A percentile compares a stretch with the other conserved stretches of the same genome.
Conservation (phyloP, 257 asterid genomes). For the Solanum appendiculatum region DNA sequence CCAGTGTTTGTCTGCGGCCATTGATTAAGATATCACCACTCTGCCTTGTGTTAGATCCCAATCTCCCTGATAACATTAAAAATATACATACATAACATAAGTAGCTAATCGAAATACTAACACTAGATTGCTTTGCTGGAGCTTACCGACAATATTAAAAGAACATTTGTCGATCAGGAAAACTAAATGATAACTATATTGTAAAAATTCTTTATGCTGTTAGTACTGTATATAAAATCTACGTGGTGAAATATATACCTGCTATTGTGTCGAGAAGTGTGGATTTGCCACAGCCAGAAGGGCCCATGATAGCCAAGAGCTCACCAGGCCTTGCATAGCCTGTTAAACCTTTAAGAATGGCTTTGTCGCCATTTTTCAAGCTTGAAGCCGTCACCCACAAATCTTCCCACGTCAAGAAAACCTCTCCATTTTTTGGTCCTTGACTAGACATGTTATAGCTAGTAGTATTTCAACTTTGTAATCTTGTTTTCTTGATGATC, state of each 20-base stretch:
- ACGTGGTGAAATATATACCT: background rate
- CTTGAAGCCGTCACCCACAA: constrained; percentile 15
- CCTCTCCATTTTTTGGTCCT: background rate
- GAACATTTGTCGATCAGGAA: background rate
- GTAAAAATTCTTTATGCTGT: too few species aligned
- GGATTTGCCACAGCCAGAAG: constrained; percentile 8
- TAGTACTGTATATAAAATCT: background rate
- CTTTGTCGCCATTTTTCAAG: constrained; percentile 1
- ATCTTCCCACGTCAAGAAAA: constrained; percentile 30
- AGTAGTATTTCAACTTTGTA: too few species aligned
- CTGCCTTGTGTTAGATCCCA: constrained; percentile 10
- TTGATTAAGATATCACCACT: constrained; percentile 11
- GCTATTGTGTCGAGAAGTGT: constrained; percentile 7
- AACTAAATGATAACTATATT: background rate
- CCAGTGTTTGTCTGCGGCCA: constrained; percentile 8
- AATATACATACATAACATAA: background rate
- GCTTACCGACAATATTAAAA: background rate
- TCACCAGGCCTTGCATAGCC: constrained; percentile 3
- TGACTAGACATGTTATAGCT: background rate
- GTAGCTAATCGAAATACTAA: background rate
- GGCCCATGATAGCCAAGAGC: constrained; percentile 4
- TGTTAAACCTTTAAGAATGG: constrained; percentile 4
- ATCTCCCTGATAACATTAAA: constrained; percentile 3
- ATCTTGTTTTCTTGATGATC: background rate
- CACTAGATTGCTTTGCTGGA: background rate